phyloP scores from a whole-genome alignment of 2,329 filamentous ascomycete species.

The Cladophialophora bantiana region DNA sequence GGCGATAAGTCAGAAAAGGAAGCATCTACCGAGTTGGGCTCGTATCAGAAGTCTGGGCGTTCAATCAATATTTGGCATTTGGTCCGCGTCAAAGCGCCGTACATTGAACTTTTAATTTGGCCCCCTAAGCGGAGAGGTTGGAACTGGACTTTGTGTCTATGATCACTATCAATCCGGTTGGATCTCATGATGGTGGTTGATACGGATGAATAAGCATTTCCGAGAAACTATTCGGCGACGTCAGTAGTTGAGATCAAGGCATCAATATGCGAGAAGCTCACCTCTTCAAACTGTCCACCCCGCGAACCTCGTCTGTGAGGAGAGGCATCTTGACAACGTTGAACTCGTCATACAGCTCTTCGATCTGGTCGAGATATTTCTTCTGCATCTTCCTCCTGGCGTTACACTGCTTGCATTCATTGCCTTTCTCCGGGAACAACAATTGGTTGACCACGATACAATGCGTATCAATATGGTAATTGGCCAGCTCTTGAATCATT shows the following conservation, averaged over 20 bases:
- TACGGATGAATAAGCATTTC: conserved; percentile 59
- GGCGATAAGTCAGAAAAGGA: conserved; percentile 2
- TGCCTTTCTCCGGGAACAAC: conserved; percentile 85
- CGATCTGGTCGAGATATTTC: conserved; percentile 98
- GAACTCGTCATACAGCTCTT: conserved; percentile 98
- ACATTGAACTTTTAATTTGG: conserved; percentile 1
- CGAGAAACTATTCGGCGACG: conserved; percentile 51
- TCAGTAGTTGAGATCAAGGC: conserved; percentile 10
- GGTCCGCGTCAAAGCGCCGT: background rate
- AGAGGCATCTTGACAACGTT: conserved; percentile 99
- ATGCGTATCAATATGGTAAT: conserved; percentile 94
- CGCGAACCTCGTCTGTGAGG: conserved; percentile 91
- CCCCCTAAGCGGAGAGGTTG: background rate
- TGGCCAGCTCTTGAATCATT: conserved; percentile 97
- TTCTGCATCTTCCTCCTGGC: conserved; percentile 97
- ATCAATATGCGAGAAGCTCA: conserved; percentile 50
- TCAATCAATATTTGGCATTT: background rate
- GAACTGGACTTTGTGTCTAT: background rate
- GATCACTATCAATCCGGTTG: background rate
- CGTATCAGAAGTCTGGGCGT: conserved; percentile 5
- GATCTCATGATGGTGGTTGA: conserved; percentile 51
- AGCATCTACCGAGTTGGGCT: conserved; percentile 18
- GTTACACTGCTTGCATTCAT: conserved; percentile 92
- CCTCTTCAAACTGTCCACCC: conserved; percentile 90
- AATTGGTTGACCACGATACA: conserved; percentile 98